Evolutionary conservation across 2,329 filamentous ascomycete species (phyloP), one percentile per base, ranked within the genome.

Genomic region (Intubia oerlemansii): DNA sequence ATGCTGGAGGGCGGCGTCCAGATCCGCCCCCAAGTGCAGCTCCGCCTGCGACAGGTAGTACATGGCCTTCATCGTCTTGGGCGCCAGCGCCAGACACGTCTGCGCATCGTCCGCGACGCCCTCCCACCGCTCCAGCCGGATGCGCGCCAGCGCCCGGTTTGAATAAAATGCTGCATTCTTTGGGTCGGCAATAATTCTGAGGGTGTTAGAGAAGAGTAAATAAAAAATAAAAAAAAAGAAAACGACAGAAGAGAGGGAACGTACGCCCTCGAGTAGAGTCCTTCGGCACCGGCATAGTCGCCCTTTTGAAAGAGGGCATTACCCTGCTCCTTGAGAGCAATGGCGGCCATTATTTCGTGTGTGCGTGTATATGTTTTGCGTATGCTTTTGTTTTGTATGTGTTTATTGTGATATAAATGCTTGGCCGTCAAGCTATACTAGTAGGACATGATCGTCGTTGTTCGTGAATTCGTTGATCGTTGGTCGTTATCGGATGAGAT

Each of bases 1-100:
- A 33, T 67, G 68, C 1, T 58, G 50, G 10, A 90, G 60, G 0
- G 84, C 82, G 42, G 74, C 74, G 33, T 79, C 68, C 19, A 21
- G 19, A n/a, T n/a, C n/a, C 38, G 76, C 66, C 28, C 67, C 58
- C 2, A 91, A 59, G 1, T 63, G 62, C n/a, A 91, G 57, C 38
- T 90, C 71, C 1, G 84, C 81, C 50, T 91, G 77, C 4, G 80
- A 72, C 16, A 91, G 64, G 45, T 82, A 79, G 49, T 76, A 90
- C 43, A 70, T 66, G 7, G 78, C 81, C 51, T 95, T 95, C 55
- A 90, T 73, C 41, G 65, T 70, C 25, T 50, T 52, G 13, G 62
- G 56, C 17, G 66, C 56, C 5, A 90, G 59, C 34, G 68, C 60
- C 28, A 93, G 71, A 37, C 77, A 81, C 29, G 67, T 58, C 30